phyloP scores from a whole-genome alignment of 2,329 filamentous ascomycete genomes.

The Colletotrichum cuscutae region DNA sequence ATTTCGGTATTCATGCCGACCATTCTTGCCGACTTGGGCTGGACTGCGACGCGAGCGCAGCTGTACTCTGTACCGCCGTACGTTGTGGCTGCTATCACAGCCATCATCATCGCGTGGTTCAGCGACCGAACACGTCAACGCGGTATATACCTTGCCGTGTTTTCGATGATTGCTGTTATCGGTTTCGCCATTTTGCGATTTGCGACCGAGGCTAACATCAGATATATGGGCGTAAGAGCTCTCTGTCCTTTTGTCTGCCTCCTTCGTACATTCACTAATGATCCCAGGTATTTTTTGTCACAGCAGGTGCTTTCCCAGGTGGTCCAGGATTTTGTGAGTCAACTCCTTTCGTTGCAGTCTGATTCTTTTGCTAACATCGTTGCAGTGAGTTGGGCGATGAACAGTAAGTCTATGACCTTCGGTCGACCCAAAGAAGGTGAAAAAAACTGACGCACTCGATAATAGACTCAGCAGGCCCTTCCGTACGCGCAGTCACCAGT shows the following conservation, averaged over 20 bases:
- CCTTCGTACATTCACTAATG: not conserved
- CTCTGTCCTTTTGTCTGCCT: not conserved
- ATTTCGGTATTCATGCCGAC: constrained; percentile 61
- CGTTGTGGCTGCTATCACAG: constrained; percentile 50
- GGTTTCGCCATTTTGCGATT: constrained; percentile 65
- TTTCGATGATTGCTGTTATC: constrained; percentile 54
- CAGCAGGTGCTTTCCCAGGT: constrained; percentile 66
- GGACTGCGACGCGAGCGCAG: constrained; percentile 51
- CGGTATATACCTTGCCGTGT: constrained; percentile 52
- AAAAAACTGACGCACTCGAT: constrained; percentile 53
- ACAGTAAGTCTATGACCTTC: constrained; percentile 50
- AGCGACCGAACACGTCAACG: constrained; percentile 51
- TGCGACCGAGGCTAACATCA: constrained; percentile 51
- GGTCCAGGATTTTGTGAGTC: constrained; percentile 59
- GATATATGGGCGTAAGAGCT: constrained; percentile 52
- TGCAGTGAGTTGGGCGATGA: constrained; percentile 64
- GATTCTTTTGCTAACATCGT: not conserved
- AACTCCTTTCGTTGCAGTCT: not conserved
- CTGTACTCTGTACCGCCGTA: constrained; percentile 58
- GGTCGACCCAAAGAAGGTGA: not conserved
- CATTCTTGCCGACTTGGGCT: constrained; percentile 55
- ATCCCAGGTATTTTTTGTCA: constrained; percentile 61
- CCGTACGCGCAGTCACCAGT: constrained; percentile 64
- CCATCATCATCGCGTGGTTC: constrained; percentile 50
- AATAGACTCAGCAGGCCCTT: constrained; percentile 62